A percentile compares a stretch with the other conserved stretches of the same genome.
Conservation (phyloP, 2,329 filamentous ascomycete genomes). For the Pseudogymnoascus sp. region DNA sequence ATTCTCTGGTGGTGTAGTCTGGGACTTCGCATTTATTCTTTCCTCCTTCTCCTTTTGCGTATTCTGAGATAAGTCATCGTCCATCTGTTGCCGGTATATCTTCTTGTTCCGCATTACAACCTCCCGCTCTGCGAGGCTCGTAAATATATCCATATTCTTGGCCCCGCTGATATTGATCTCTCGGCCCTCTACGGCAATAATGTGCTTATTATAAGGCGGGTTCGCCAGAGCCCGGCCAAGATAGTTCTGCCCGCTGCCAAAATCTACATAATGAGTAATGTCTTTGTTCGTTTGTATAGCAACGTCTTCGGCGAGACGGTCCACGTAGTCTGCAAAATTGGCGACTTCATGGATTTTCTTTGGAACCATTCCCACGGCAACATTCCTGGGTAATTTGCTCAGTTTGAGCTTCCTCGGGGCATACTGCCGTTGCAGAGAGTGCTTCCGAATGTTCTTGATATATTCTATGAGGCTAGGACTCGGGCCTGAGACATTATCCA, state of each 20-base stretch:
- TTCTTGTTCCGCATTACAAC: slow-evolving; percentile 79
- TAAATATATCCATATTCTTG: slow-evolving; percentile 73
- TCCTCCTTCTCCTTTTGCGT: slow-evolving; percentile 38
- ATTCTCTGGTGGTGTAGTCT: slow-evolving; percentile 19
- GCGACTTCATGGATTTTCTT: slow-evolving; percentile 95
- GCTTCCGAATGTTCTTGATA: slow-evolving; percentile 60
- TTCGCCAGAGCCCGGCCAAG: slow-evolving; percentile 81
- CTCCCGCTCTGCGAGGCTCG: slow-evolving; percentile 66
- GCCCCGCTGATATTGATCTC: slow-evolving; percentile 82
- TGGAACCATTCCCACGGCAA: slow-evolving; percentile 85
- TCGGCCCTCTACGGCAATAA: slow-evolving; percentile 84
- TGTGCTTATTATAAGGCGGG: slow-evolving; percentile 74
- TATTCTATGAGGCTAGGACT: slow-evolving; percentile 59
- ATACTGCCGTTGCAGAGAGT: slow-evolving; percentile 61
- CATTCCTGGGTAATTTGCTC: slow-evolving; percentile 57
- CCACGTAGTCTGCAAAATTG: slow-evolving; percentile 81
- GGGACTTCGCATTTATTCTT: slow-evolving; percentile 31
- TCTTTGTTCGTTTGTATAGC: slow-evolving; percentile 46
- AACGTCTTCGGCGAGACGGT: slow-evolving; percentile 52
- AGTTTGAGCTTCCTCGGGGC: slow-evolving; percentile 35
- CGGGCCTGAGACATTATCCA: slow-evolving; percentile 38
- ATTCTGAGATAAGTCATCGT: slow-evolving; percentile 30
- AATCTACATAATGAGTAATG: slow-evolving; percentile 87
- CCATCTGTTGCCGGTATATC: slow-evolving; percentile 44
- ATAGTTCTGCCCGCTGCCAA: slow-evolving; percentile 95